Base-by-base conservation (phyloP, 257 asterid species). In the Ilex asprella region DNA sequence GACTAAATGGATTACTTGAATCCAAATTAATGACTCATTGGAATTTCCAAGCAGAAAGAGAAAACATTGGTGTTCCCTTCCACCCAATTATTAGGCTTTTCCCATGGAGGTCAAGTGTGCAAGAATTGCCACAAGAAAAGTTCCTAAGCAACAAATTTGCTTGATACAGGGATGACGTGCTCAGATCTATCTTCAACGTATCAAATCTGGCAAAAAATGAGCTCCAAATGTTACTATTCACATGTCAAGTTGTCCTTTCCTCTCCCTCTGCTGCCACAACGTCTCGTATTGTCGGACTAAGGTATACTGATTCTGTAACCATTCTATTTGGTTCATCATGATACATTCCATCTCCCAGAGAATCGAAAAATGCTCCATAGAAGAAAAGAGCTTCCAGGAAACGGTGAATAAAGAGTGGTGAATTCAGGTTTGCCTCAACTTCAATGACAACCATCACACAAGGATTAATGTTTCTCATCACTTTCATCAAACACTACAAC, bases 331-430 rank as follows among this genome's bases (percentile, higher is more conserved):
- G n/a, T 27, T 57, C 65, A 1, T 66, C 66, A 27, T 39, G 16
- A 65, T 71, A 59, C 69, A 77, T 46, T 39, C 75, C 59, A 3
- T 71, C 77, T 30, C 56, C 71, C 3, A 74, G 10, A 12, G 54
- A 53, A 46, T 80, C 86, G n/a, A 71, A 76, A 31, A 59, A 65
- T 3, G 73, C 81, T 14, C 80, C 69, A 8, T 50, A 56, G 62
- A 46, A 67, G 62, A 80, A 68, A 0, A 80, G 58, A 29, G 77
- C 67, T 59, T 77, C 82, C 16, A 64, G n/a, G 31, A 80, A 80
- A 10, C 79, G 75, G 32, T 49, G 27, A 21, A 59, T 56, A n/a
- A 80, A 74, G 13, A 52, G 32, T 1, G 70, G 78, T 29, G 78
- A 72, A 27, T 72, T 65, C 4, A 27, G 73, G 16, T 57, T 71